Percentiles rank a stretch among this genome's conserved stretches.
Conservation (phyloP, 768 basidiomycete species). For the Lentinula detonsa region DNA sequence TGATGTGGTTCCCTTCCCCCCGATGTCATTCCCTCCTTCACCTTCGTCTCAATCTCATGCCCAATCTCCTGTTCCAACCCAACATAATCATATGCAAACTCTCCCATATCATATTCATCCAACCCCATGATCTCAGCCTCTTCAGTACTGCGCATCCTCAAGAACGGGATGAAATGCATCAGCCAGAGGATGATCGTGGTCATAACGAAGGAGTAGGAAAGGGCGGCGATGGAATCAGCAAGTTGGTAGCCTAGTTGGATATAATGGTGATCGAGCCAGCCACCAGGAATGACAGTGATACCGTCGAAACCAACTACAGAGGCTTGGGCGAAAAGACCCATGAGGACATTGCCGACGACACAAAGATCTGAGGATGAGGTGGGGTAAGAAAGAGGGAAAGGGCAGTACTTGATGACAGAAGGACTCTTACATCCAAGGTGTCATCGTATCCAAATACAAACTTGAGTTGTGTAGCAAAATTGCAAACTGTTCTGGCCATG, state of each 20-base stretch:
- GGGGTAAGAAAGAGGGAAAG: not conserved
- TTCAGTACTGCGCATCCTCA: constrained; percentile 61
- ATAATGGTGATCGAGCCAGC: constrained; percentile 83
- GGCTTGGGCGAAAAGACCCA: constrained; percentile 82
- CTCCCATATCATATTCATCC: constrained; percentile 87
- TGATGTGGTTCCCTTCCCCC: constrained; percentile 32
- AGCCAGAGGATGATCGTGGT: constrained; percentile 68
- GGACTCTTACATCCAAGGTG: constrained; percentile 59
- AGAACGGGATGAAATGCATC: constrained; percentile 83
- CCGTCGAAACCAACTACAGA: constrained; percentile 81
- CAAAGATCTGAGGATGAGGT: constrained; percentile 63
- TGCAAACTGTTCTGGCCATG: constrained; percentile 78
- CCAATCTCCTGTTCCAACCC: constrained; percentile 59
- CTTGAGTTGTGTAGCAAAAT: constrained; percentile 96
- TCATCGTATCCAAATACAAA: constrained; percentile 74
- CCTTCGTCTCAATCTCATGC: constrained; percentile 21
- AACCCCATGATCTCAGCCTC: constrained; percentile 72
- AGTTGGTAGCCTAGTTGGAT: constrained; percentile 84
- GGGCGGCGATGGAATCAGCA: constrained; percentile 62
- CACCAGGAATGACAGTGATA: constrained; percentile 56
- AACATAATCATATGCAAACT: constrained; percentile 86
- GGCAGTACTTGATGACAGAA: not conserved
- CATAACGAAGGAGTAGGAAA: constrained; percentile 69
- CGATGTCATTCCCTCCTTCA: constrained; percentile 9
- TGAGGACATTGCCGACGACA: constrained; percentile 75